Percentiles rank a stretch among this genome's conserved stretches.
Evolutionary conservation across 805 yeast genomes (phyloP).

Genomic region (Monosporozyma solicola): DNA sequence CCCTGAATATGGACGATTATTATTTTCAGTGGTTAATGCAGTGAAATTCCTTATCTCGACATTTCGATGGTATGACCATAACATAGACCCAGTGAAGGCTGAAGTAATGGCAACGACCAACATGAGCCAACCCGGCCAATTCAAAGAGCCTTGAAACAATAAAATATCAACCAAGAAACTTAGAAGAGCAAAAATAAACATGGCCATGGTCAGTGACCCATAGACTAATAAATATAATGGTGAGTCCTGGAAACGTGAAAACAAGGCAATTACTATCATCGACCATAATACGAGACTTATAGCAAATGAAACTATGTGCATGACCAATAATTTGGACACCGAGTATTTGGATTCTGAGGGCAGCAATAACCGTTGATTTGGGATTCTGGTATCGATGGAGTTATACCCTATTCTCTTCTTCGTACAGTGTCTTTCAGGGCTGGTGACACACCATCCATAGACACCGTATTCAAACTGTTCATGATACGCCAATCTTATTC

Average conservation of each 20-base stretch:
- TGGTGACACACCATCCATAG: conserved; percentile 51
- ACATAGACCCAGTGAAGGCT: conserved; percentile 52
- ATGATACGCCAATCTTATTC: conserved; percentile 42
- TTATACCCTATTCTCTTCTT: conserved; percentile 15
- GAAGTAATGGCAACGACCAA: conserved; percentile 58
- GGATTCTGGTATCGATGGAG: conserved; percentile 20
- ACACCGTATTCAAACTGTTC: conserved; percentile 53
- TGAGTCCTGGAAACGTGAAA: conserved; percentile 29
- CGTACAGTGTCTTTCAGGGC: conserved; percentile 11
- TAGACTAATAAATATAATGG: conserved; percentile 37
- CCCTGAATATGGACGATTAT: neutral
- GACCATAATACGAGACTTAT: conserved; percentile 41
- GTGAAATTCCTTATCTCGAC: conserved; percentile 31
- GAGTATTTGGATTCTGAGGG: conserved; percentile 54
- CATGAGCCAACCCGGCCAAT: conserved; percentile 82
- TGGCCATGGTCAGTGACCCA: conserved; percentile 52
- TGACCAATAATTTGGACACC: conserved; percentile 52
- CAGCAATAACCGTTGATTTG: conserved; percentile 35
- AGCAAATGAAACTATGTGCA: conserved; percentile 57
- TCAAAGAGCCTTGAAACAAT: conserved; percentile 63
- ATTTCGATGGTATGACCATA: conserved; percentile 67
- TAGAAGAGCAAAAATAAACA: conserved; percentile 60
- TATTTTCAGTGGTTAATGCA: conserved; percentile 3
- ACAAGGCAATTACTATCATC: conserved; percentile 34
- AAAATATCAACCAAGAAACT: conserved; percentile 77